Evolutionary conservation across 768 basidiomycete species (phyloP).

Genomic region (Mycena floridula): DNA sequence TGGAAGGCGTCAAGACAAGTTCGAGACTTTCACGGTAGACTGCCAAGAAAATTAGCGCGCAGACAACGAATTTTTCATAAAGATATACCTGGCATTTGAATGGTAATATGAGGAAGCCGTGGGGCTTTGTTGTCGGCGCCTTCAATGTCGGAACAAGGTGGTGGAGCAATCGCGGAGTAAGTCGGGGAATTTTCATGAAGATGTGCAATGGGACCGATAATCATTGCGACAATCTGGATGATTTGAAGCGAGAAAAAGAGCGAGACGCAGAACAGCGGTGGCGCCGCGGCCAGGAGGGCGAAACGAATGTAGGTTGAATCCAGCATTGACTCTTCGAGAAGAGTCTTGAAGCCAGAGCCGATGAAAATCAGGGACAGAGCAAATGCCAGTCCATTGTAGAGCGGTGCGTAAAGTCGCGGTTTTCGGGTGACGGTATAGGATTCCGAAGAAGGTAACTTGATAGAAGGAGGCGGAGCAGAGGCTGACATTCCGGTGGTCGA

Average conservation of each 20-base stretch:
- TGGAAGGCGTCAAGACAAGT: constrained; percentile 64
- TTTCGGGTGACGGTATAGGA: constrained; percentile 23
- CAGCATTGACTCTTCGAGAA: constrained; percentile 63
- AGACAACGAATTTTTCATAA: not conserved
- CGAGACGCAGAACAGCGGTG: constrained; percentile 71
- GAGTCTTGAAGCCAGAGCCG: constrained; percentile 53
- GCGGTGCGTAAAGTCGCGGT: constrained; percentile 50
- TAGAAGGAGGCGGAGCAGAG: not conserved
- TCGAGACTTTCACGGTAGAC: constrained; percentile 80
- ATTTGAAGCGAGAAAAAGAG: constrained; percentile 77
- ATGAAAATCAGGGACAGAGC: constrained; percentile 63
- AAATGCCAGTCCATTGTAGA: constrained; percentile 60
- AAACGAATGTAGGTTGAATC: constrained; percentile 59
- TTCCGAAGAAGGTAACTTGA: constrained; percentile 11
- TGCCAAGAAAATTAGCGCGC: constrained; percentile 29
- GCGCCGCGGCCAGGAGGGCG: constrained; percentile 50
- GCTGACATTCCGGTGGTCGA: constrained; percentile 9
- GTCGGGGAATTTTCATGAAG: constrained; percentile 76
- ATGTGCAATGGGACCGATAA: constrained; percentile 75
- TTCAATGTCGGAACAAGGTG: constrained; percentile 27
- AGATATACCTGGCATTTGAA: constrained; percentile 48
- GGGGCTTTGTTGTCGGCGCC: constrained; percentile 38
- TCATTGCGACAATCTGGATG: constrained; percentile 60
- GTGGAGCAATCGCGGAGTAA: constrained; percentile 65
- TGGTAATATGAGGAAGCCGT: constrained; percentile 66